A percentile compares a stretch with the other conserved stretches of the same genome.
phyloP scores from a whole-genome alignment of 148 eudicot genomes.

The Euryodendron excelsum region DNA sequence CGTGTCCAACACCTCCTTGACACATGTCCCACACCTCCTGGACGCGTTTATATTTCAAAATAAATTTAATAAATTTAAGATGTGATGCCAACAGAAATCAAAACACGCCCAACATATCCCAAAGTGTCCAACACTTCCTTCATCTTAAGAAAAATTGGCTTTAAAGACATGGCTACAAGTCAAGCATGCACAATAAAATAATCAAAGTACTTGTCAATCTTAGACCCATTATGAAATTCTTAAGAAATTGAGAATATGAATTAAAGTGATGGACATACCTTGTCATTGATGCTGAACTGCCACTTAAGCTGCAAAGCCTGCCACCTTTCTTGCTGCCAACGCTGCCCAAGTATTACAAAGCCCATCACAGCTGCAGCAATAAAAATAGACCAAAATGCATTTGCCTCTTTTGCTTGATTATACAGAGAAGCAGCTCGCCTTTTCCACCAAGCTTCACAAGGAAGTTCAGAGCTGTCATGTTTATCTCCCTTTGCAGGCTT shows the following conservation, averaged over 20 bases:
- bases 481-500: conserved; percentile 38
- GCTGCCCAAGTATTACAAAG: conserved; percentile 74
- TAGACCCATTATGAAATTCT: neutral
- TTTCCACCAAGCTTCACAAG: conserved; percentile 90
- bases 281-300: conserved; percentile 49
- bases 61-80: neutral
- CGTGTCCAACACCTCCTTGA: neutral
- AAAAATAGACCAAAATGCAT: conserved; percentile 74
- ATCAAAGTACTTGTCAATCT: neutral
- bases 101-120: neutral
- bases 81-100: neutral
- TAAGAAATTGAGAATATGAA: too few species aligned
- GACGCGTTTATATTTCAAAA: neutral
- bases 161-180: neutral
- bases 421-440: conserved; percentile 56
- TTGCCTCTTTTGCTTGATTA: conserved; percentile 79
- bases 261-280: conserved; percentile 39
- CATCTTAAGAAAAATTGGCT: neutral
- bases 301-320: conserved; percentile 64
- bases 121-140: neutral
- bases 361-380: conserved; percentile 95
- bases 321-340: conserved; percentile 79
- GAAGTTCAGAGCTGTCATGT: conserved; percentile 45
- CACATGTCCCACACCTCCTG: neutral
- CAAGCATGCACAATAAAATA: neutral